phyloP scores from a whole-genome alignment of 2,329 filamentous ascomycete genomes.

The Hortaea werneckii region DNA sequence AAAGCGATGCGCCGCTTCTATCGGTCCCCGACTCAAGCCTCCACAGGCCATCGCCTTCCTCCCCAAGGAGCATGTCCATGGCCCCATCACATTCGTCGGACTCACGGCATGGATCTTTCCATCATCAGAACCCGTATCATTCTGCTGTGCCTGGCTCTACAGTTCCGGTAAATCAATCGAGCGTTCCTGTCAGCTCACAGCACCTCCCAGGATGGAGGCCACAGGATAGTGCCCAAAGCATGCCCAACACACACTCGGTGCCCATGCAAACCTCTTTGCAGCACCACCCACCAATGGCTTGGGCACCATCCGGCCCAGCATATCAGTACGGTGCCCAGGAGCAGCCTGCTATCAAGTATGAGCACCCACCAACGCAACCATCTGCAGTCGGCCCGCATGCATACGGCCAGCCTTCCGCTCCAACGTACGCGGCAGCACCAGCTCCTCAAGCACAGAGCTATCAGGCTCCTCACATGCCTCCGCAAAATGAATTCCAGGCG shows the following conservation, averaged over 20 bases:
- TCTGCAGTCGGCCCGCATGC: slow-evolving; percentile 1
- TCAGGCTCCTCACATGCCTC: slow-evolving; percentile 8
- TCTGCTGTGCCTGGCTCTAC: background rate
- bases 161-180: slow-evolving; percentile 2
- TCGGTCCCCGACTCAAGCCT: slow-evolving; percentile 16
- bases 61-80: slow-evolving; percentile 18
- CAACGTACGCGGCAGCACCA: slow-evolving; percentile 4
- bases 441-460: slow-evolving; percentile 8
- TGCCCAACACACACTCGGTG: slow-evolving; percentile 3
- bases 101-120: slow-evolving; percentile 20
- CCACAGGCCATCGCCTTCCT: slow-evolving; percentile 18
- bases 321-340: slow-evolving; percentile 19
- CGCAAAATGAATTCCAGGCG: slow-evolving; percentile 11
- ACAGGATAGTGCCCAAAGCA: slow-evolving; percentile 14
- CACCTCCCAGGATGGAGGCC: slow-evolving; percentile 20
- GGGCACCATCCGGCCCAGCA: slow-evolving; percentile 10
- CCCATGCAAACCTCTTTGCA: background rate
- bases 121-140: slow-evolving; percentile 13
- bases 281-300: slow-evolving; percentile 7
- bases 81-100: slow-evolving; percentile 12
- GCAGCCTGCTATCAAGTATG: slow-evolving; percentile 14
- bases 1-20: slow-evolving; percentile 11
- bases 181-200: slow-evolving; percentile 11
- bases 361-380: slow-evolving; percentile 9
- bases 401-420: slow-evolving; percentile 6